phyloP scores from a whole-genome alignment of 140 eudicot species.

The Flaveria floridana region DNA sequence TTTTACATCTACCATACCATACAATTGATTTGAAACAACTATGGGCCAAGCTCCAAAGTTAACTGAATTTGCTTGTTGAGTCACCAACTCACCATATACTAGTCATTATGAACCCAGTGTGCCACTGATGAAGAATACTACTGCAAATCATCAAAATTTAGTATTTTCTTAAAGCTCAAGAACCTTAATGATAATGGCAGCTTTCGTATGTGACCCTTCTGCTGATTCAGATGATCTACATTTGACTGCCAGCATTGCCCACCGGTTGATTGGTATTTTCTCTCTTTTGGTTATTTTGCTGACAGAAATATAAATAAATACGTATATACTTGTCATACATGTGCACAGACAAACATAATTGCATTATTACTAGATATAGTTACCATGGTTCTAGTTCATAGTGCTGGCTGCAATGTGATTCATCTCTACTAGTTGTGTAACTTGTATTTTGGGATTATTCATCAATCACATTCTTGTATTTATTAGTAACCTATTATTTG shows the following conservation, averaged over 20 bases:
- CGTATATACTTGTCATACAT: slow-evolving; percentile 22
- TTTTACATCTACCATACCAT: slow-evolving; percentile 22
- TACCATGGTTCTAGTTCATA: slow-evolving; percentile 8
- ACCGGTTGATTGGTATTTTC: slow-evolving; percentile 18
- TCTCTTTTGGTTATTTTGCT: slow-evolving; percentile 14
- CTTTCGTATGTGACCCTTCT: slow-evolving; percentile 4
- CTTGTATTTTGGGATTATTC: background rate
- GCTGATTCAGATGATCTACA: slow-evolving; percentile 22
- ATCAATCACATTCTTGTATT: background rate
- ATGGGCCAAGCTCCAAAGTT: slow-evolving; percentile 3
- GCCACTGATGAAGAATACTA: slow-evolving; percentile 29
- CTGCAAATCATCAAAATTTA: slow-evolving; percentile 6
- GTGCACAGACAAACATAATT: slow-evolving; percentile 22
- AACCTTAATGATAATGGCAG: slow-evolving; percentile 28
- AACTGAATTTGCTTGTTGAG: slow-evolving; percentile 23
- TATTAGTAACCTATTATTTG: too few relatives aligned
- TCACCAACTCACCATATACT: slow-evolving; percentile 15
- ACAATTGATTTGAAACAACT: slow-evolving; percentile 16
- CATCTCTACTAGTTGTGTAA: slow-evolving; percentile 1
- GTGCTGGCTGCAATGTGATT: slow-evolving; percentile 10
- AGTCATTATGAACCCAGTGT: slow-evolving; percentile 17
- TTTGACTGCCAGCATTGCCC: background rate
- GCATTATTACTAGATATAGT: slow-evolving; percentile 2
- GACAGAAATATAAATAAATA: background rate
- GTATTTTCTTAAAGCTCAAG: slow-evolving; percentile 26